Evolutionary conservation across 371 early-diverging fungal genomes (phyloP).

Genomic region (Gilbertella persicaria): DNA sequence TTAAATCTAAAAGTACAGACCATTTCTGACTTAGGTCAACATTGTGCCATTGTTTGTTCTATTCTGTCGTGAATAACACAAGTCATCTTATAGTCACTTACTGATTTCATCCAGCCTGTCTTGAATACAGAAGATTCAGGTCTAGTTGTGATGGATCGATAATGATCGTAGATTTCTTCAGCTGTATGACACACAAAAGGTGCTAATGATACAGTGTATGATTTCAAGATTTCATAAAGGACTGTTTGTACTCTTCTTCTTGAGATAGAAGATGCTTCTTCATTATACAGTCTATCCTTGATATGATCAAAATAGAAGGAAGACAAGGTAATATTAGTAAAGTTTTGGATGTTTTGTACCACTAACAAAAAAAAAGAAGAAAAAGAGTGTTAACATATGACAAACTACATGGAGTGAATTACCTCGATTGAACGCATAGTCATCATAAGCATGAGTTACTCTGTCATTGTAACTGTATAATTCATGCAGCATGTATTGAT

Average conservation of each 20-base stretch:
- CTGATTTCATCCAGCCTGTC: slow-evolving; percentile 59
- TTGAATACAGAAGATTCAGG: slow-evolving; percentile 66
- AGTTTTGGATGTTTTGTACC: slow-evolving; percentile 66
- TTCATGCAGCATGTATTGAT: slow-evolving; percentile 73
- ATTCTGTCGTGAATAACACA: neutral
- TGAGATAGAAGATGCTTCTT: slow-evolving; percentile 27
- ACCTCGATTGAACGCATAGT: slow-evolving; percentile 71
- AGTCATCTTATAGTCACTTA: slow-evolving; percentile 11
- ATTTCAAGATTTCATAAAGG: slow-evolving; percentile 66
- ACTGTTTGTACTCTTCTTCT: slow-evolving; percentile 74
- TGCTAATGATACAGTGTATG: slow-evolving; percentile 64
- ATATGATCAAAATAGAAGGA: slow-evolving; percentile 83
- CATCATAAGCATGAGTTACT: slow-evolving; percentile 63
- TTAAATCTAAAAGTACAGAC: slow-evolving; percentile 55
- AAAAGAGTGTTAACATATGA: neutral
- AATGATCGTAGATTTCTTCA: slow-evolving; percentile 79
- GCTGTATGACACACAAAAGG: slow-evolving; percentile 78
- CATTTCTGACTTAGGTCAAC: slow-evolving; percentile 55
- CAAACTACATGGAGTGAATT: neutral
- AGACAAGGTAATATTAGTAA: slow-evolving; percentile 71
- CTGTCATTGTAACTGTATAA: slow-evolving; percentile 59
- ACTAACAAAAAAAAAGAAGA: slow-evolving; percentile 29
- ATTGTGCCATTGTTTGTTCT: slow-evolving; percentile 58
- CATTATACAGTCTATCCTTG: slow-evolving; percentile 84
- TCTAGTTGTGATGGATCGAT: slow-evolving; percentile 34